phyloP scores from a whole-genome alignment of 2,329 filamentous ascomycete species.

The Talaromyces verruculosus region DNA sequence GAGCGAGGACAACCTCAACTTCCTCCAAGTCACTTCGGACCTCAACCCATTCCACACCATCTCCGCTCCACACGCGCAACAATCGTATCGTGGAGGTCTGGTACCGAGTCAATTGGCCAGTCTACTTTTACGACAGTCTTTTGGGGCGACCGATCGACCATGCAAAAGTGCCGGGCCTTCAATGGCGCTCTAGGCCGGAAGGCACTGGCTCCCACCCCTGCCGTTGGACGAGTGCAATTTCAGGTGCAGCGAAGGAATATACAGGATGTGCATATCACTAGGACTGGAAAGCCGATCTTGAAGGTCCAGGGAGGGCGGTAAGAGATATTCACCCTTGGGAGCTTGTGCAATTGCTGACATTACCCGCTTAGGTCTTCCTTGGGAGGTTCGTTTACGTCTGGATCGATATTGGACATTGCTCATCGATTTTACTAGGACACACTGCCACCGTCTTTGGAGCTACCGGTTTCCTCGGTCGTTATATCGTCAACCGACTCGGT shows the following conservation, averaged over 20 bases:
- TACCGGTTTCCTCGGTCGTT: slow-evolving; percentile 90
- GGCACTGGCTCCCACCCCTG: slow-evolving; percentile 38
- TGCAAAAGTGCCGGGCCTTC: slow-evolving; percentile 48
- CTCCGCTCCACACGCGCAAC: slow-evolving; percentile 18
- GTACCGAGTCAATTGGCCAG: slow-evolving; percentile 25
- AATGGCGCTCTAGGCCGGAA: slow-evolving; percentile 43
- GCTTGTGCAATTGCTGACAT: slow-evolving; percentile 21
- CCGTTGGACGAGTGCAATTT: slow-evolving; percentile 35
- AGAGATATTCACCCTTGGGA: slow-evolving; percentile 36
- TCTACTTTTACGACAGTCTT: slow-evolving; percentile 13
- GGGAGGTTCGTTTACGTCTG: slow-evolving; percentile 63
- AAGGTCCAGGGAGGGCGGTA: slow-evolving; percentile 87
- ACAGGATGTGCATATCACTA: slow-evolving; percentile 87
- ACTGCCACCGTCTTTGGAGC: slow-evolving; percentile 97
- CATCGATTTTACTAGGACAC: slow-evolving; percentile 65
- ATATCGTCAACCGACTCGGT: slow-evolving; percentile 95
- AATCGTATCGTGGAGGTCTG: slow-evolving; percentile 20
- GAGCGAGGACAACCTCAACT: slow-evolving; percentile 20
- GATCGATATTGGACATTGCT: slow-evolving; percentile 25
- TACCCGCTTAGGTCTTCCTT: slow-evolving; percentile 66
- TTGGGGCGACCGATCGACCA: slow-evolving; percentile 37
- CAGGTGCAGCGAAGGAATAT: slow-evolving; percentile 51
- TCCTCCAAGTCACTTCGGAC: not conserved
- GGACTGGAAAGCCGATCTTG: slow-evolving; percentile 94
- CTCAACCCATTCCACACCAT: slow-evolving; percentile 15